Evolutionary conservation across 2,329 filamentous ascomycete species (phyloP).

Genomic region (Berkeleyomyces basicola): DNA sequence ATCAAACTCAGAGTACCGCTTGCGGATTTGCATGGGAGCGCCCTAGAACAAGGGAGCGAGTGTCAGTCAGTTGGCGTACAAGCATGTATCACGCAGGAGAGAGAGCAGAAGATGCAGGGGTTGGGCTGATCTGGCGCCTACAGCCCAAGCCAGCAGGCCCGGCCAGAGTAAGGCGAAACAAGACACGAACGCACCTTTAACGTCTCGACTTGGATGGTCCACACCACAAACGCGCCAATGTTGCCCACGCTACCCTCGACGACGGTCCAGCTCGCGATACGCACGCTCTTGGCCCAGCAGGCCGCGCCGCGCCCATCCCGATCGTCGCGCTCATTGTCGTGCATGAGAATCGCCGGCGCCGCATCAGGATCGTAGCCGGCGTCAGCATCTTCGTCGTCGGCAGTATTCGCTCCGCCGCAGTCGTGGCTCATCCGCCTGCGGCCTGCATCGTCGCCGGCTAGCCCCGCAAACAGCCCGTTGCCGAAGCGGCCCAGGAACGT

Average conservation of each 20-base stretch:
- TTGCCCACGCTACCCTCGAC: constrained; percentile 40
- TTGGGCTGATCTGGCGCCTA: neutral
- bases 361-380: neutral
- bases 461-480: neutral
- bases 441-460: neutral
- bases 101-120: neutral
- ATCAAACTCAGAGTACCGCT: constrained; percentile 88
- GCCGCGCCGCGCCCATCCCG: constrained; percentile 35
- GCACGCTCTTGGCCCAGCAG: constrained; percentile 49
- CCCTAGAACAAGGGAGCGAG: constrained; percentile 28
- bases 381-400: neutral
- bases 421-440: neutral
- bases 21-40: constrained; percentile 44
- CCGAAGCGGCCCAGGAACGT: neutral
- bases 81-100: neutral
- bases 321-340: constrained; percentile 42
- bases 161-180: neutral
- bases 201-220: constrained; percentile 79
- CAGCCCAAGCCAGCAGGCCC: too few relatives aligned
- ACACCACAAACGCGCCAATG: constrained; percentile 85
- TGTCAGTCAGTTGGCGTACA: neutral
- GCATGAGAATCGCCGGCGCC: constrained; percentile 40
- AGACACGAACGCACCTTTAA: constrained; percentile 49
- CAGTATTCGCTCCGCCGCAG: neutral
- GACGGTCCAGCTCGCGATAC: constrained; percentile 38